Evolutionary conservation across 805 yeast genomes (phyloP), one percentile per base, ranked within the genome.

Genomic region (Pichia scutulata): DNA sequence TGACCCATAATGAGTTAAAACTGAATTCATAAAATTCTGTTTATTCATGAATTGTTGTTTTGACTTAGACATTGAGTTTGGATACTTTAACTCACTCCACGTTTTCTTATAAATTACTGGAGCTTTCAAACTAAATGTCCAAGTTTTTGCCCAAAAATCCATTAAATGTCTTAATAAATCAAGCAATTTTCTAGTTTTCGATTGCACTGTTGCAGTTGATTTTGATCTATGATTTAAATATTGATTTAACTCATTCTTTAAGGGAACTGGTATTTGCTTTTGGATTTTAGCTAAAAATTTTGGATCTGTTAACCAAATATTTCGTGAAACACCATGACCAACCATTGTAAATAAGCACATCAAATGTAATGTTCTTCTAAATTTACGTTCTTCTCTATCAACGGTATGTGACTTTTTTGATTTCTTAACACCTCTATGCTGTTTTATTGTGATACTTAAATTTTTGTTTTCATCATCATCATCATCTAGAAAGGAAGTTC

Each of bases 91-190:
- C 37, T 78, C 79, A 37, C 65, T 73, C 84, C 88, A 74, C 54
- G 55, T 56, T 58, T 75, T 72, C 62, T 68, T 70, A 65, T 58
- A 62, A 53, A 66, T 48, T 0, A 84, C 73, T 18, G 71, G 75
- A 60, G 81, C 86, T 53, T 70, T 70, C 13, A 66, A 65, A 22
- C 71, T 62, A 14, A 61, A 30, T 5, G 53, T 49, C 66, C 68
- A 66, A 7, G 60, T 49, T 28, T 53, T 49, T 24, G 55, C 51
- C 86, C 95, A 93, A 36, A 72, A 68, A 16, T 69, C 71, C 81
- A 86, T 77, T 1, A 86, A 64, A 53, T 78, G 81, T 42, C 83
- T 73, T n/a, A 93, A 59, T 0, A 92, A 87, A 62, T 89, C 97
- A 2, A 90, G 70, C 30, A 93, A 73, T 56, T 80, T 74, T 49